A percentile compares a stretch with the other conserved stretches of the same genome.
Conservation (phyloP, 495 filamentous ascomycete genomes). For the Trichoderma reesei region DNA sequence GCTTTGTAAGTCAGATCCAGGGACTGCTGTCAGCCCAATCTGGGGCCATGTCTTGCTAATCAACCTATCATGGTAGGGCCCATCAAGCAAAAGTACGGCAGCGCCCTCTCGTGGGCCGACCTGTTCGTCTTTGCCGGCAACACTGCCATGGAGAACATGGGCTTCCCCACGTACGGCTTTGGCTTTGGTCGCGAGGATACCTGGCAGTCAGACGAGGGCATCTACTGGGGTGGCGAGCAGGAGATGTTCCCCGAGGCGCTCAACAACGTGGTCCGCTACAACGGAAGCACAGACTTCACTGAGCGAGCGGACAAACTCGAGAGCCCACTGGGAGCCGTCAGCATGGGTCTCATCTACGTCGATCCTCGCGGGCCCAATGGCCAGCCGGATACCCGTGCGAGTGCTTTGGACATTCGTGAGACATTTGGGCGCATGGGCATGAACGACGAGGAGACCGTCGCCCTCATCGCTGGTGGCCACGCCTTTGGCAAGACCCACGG, state of each 20-base stretch:
- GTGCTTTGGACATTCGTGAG: slow-evolving; percentile 56
- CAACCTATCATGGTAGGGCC: slow-evolving; percentile 33
- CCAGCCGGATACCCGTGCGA: slow-evolving; percentile 55
- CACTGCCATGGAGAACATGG: slow-evolving; percentile 66
- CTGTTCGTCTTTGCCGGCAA: slow-evolving; percentile 60
- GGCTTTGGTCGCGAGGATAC: slow-evolving; percentile 58
- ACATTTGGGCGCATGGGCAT: slow-evolving; percentile 70
- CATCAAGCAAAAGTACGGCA: slow-evolving; percentile 73
- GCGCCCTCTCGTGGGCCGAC: slow-evolving; percentile 71
- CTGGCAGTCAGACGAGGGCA: slow-evolving; percentile 60
- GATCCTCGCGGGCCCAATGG: slow-evolving; percentile 66
- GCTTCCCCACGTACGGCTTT: slow-evolving; percentile 62
- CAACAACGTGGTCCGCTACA: slow-evolving; percentile 57
- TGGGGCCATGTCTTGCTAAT: too few relatives aligned
- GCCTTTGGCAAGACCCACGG: slow-evolving; percentile 69
- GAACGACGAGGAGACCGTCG: slow-evolving; percentile 69
- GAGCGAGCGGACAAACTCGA: slow-evolving; percentile 44
- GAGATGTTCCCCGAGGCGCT: slow-evolving; percentile 60
- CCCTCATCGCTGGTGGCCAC: slow-evolving; percentile 66
- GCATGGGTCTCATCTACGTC: slow-evolving; percentile 68
- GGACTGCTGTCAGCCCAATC: too few relatives aligned
- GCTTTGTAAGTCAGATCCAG: slow-evolving; percentile 27
- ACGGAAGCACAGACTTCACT: slow-evolving; percentile 35
- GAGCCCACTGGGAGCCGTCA: slow-evolving; percentile 46
- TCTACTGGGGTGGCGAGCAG: slow-evolving; percentile 65